Evolutionary conservation across 768 basidiomycete genomes (phyloP), one percentile per base, ranked within the genome.

Genomic region (Hericium erinaceus): DNA sequence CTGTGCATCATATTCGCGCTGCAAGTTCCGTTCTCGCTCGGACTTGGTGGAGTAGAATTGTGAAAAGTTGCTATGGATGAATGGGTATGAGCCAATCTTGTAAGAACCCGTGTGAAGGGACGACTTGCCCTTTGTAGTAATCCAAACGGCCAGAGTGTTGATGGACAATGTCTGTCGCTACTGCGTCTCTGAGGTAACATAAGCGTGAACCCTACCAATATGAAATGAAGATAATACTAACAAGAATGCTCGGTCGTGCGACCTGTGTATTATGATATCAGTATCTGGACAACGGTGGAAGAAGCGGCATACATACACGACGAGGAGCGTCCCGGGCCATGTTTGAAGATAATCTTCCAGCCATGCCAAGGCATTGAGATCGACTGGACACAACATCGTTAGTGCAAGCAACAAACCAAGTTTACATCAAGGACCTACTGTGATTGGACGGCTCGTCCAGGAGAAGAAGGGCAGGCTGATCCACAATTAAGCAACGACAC

Each of bases 21-120:
- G 83, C 71, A 95, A 74, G 66, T 94, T 94, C 58, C 85, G 84
- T 64, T 93, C 89, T 26, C 97, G 87, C 67, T 98, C 97, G 4
- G 88, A 90, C 73, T 98, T 98, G 20, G 95, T 98, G 1, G 95
- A 95, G 69, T 99, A 98, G 79, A 99, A 98, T 70, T 98, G 95
- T 1, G 90, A 85, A 72, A 98, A 99, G 74, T 98, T 98, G 58
- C 89, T 92, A 62, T n/a, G 4, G 13, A 12, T 7, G 15, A 20
- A 46, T n/a, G 8, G 16, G 9, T 39, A 38, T 28, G 11, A 20
- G 46, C 56, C 60, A 10, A 58, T 55, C 28, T 60, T 53, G 40
- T 28, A 54, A 2, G 49, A 26, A 15, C 8, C 24, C 38, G 37
- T 28, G 4, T 22, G 15, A 26, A 12, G 18, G 16, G 22, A 39